Base-by-base conservation (phyloP, 1,284 basidiomycete genomes). In the Leccinum laetum region DNA sequence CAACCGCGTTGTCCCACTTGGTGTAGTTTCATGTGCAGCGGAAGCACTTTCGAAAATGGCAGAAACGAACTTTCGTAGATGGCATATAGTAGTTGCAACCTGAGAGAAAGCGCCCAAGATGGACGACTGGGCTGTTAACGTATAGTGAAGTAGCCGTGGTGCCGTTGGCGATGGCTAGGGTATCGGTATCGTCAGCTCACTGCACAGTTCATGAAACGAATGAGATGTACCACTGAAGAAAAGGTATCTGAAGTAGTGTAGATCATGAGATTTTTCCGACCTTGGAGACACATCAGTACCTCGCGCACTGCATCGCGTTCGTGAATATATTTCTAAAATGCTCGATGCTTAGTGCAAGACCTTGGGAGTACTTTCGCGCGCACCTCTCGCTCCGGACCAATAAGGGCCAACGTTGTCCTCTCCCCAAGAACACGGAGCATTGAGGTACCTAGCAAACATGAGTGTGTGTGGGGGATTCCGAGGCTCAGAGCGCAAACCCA, bases 241-340 rank as follows among this genome's bases (percentile, higher is more conserved):
- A 79, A 85, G 9, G 72, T 72, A 37, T 79, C 65, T 72, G 76
- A 56, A 75, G 77, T 73, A 81, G 86, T 62, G 49, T 76, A 75
- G 14, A 91, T 76, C 69, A 92, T 75, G 58, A 89, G 77, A 66
- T 88, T 92, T 55, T 81, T 82, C 62, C 83, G 81, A 0, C 91
- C 91, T 81, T 93, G 90, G 4, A 93, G 76, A 24, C 84, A 84
- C 72, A 91, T 89, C 14, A 93, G 78, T 2, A 92, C 79, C 70
- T 94, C 92, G 8, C 92, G 84, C 10, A 91, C 87, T 44, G 87
- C 86, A 67, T 93, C 87, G 58, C 86, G 82, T 76, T 94, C 92
- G 61, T 87, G 75, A 37, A 26, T 26, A 93, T 89, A 89, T 75
- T 75, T 84, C 88, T 92, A 69, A 18, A 35, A 35, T 35, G 11